Evolutionary conservation across 441 rosid genomes (phyloP), one percentile per base, ranked within the genome.

Genomic region (Corymbia calophylla): DNA sequence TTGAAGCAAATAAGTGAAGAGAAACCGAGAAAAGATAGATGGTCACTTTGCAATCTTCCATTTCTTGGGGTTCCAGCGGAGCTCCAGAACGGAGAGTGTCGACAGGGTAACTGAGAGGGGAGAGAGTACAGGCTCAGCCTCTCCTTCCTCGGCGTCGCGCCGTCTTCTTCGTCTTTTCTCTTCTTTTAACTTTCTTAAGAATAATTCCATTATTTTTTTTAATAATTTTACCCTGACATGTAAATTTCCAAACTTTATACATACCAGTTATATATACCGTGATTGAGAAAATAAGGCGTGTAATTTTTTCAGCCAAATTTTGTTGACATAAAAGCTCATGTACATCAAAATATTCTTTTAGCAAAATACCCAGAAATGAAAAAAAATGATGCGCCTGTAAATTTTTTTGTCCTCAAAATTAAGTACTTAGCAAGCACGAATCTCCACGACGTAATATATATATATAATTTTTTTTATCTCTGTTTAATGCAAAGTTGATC

Each of bases 211-310:
- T 62, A 58, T 5, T 3, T 25, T 58, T 25, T 58, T 58, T 48
- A 48, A 29, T 25, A 58, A 58, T 0, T 66, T 44, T 77, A 77
- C 84, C 16, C 29, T 0, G 17, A 19, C 9, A 77, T n/a, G 29
- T 0, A 39, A 77, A 44, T 44, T 39, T 12, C 84, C 49, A 3
- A 6, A 1, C 49, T 21, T 21, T 39, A 11, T 0, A 5, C 21
- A 39, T 1, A 0, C 29, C 3, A 39, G 29, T 73, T 39, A 73
- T 39, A 73, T 39, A 21, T 73, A 0, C 49, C 82, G 51, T 39
- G 16, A 73, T 73, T 4, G 82, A 73, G 5, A 21, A 39, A 39
- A 39, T 1, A 0, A 39, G 9, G 6, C n/a, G 17, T 1, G 29
- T 73, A 39, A 39, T 39, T 39, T 73, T n/a, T 9, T 39, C 5